These are phyloP conservation scores for Kwoniella europaea DNA, from an alignment of 768 basidiomycete genomes.

Conservation along the genomic window DNA sequence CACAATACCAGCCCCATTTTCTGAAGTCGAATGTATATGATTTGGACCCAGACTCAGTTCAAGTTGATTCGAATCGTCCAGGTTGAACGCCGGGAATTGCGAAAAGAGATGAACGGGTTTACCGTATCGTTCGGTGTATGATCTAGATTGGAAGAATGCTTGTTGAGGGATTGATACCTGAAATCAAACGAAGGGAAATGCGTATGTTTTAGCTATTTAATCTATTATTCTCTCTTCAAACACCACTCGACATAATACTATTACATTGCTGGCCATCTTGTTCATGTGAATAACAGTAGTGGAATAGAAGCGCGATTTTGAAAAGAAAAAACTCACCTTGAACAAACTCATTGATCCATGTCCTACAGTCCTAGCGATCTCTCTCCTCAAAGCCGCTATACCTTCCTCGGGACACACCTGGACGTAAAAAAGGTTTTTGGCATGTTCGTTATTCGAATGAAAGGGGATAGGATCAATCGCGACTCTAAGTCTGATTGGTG, in stretches of 20 bases:
- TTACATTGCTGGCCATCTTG: too few species aligned
- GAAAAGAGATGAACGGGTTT: conserved; percentile 43
- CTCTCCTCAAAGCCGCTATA: conserved; percentile 29
- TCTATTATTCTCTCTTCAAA: too few species aligned
- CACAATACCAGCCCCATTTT: neutral
- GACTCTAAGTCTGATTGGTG: conserved; percentile 32
- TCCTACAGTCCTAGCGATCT: conserved; percentile 34
- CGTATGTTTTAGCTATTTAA: too few species aligned
- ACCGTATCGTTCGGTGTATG: conserved; percentile 40
- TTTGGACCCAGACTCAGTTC: conserved; percentile 26
- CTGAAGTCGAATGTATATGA: neutral
- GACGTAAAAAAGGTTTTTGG: conserved; percentile 42
- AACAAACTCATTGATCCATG: conserved; percentile 38
- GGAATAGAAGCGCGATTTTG: neutral
- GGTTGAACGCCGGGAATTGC: conserved; percentile 49
- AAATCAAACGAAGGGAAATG: too few species aligned
- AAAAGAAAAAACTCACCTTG: conserved; percentile 44
- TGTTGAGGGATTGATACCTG: conserved; percentile 51
- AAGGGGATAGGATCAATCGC: conserved; percentile 31
- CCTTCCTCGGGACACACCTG: conserved; percentile 34
- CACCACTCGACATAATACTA: too few species aligned
- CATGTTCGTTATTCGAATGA: neutral
- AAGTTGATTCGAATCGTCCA: conserved; percentile 50
- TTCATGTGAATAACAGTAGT: neutral
- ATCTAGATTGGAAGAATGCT: conserved; percentile 46